Percentiles rank a stretch among this genome's conserved stretches.
Conservation (phyloP, 352 stramenopile genomes). For the Phytophthora vignae region DNA sequence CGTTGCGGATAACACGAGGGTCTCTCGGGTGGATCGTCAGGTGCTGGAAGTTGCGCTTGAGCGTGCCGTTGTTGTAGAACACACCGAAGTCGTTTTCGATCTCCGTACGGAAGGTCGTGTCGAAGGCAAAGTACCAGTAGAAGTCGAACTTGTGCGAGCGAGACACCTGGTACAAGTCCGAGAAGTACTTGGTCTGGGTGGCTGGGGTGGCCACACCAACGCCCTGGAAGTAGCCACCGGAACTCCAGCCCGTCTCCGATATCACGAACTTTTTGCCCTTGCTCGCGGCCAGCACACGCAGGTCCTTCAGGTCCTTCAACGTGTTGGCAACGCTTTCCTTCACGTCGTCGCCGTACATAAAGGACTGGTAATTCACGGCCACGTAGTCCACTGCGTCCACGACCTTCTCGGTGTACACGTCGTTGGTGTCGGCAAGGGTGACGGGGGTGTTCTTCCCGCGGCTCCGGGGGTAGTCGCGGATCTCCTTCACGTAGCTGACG, state of each 20-base stretch:
- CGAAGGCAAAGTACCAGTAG: constrained; percentile 1
- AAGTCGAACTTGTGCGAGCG: background rate
- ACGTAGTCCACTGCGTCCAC: background rate
- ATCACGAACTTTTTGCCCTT: background rate
- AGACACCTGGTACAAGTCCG: background rate
- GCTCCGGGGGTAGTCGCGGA: background rate
- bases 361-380: background rate
- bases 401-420: background rate
- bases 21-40: background rate
- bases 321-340: background rate
- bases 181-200: constrained; percentile 3
- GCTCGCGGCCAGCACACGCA: background rate
- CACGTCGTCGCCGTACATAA: background rate
- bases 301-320: background rate
- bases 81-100: background rate
- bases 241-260: background rate
- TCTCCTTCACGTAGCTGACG: constrained; percentile 1
- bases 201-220: background rate
- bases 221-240: background rate
- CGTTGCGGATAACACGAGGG: background rate
- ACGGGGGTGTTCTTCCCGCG: background rate
- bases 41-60: background rate
- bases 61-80: background rate
- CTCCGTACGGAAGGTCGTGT: background rate
- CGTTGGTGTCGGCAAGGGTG: background rate